Percentiles rank a stretch among this genome's conserved stretches.
Evolutionary conservation across 2,329 filamentous ascomycete species (phyloP).

Genomic region (Juglanconis sp.): DNA sequence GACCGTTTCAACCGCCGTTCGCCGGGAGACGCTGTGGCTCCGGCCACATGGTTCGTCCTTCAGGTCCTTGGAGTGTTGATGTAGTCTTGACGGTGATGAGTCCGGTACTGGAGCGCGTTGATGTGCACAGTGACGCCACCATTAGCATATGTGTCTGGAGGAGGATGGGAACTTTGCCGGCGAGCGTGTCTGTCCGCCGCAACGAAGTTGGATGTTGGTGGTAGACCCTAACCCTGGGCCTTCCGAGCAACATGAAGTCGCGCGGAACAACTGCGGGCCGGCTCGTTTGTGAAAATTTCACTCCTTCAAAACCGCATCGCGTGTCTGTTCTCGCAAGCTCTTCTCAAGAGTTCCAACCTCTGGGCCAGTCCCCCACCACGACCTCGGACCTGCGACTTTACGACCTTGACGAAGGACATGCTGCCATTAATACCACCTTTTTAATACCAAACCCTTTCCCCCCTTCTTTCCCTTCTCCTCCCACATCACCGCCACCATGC

Average conservation of each 20-base stretch:
- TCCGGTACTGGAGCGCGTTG: too few relatives aligned
- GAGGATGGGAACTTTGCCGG: too few relatives aligned
- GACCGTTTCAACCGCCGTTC: too few relatives aligned
- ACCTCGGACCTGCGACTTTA: background rate
- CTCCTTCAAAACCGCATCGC: background rate
- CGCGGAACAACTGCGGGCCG: background rate
- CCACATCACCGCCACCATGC: slow-evolving; percentile 8
- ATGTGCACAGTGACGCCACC: too few relatives aligned
- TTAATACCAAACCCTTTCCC: background rate
- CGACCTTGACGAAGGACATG: slow-evolving; percentile 2
- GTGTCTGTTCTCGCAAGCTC: background rate
- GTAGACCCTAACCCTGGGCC: background rate
- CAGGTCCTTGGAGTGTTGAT: too few relatives aligned
- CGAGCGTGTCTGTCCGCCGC: too few relatives aligned
- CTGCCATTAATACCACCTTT: background rate
- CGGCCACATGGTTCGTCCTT: too few relatives aligned
- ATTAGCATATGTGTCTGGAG: too few relatives aligned
- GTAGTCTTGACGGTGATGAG: too few relatives aligned
- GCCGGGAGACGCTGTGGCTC: too few relatives aligned
- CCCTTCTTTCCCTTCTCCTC: background rate
- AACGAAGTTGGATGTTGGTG: too few relatives aligned
- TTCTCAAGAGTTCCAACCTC: background rate
- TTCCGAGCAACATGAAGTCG: background rate
- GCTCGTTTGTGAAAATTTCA: background rate
- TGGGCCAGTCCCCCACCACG: slow-evolving; percentile 8